Evolutionary conservation across 2,329 filamentous ascomycete species (phyloP).

Genomic region (Neofusicoccum cordaticola): DNA sequence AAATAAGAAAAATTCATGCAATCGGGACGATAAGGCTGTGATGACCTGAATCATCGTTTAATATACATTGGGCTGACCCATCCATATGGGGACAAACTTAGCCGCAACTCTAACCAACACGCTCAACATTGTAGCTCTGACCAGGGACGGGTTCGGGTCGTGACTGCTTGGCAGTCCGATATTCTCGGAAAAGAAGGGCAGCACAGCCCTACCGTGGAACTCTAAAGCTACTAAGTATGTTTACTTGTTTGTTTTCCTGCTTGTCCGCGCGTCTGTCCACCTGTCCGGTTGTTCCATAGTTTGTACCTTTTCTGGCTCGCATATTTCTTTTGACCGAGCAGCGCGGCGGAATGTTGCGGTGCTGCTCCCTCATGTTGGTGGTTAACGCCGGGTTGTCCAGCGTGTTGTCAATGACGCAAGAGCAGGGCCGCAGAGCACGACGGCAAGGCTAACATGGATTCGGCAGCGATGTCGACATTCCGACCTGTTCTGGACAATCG

Average conservation of each 20-base stretch:
- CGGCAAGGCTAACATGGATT: neutral
- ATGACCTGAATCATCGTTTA: neutral
- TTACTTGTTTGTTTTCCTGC: neutral
- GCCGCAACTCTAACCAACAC: neutral
- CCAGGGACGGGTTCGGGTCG: neutral
- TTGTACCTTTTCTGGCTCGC: no score
- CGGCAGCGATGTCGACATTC: neutral
- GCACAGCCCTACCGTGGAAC: neutral
- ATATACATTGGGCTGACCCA: neutral
- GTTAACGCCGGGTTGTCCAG: no score
- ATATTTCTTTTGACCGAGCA: no score
- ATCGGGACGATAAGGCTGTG: no score
- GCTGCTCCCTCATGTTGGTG: no score
- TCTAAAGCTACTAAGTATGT: neutral
- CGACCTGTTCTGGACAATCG: neutral
- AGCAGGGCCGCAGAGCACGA: neutral
- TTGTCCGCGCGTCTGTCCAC: no score
- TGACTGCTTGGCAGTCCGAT: neutral
- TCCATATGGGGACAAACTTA: neutral
- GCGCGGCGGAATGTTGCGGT: no score
- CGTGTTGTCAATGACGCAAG: no score
- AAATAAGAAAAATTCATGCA: neutral
- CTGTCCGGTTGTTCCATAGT: no score
- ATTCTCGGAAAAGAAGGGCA: neutral
- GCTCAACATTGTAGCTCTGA: neutral